A percentile compares a stretch with the other conserved stretches of the same genome.
phyloP scores from a whole-genome alignment of 2,329 filamentous ascomycete species.

The Trichoderma sp. region DNA sequence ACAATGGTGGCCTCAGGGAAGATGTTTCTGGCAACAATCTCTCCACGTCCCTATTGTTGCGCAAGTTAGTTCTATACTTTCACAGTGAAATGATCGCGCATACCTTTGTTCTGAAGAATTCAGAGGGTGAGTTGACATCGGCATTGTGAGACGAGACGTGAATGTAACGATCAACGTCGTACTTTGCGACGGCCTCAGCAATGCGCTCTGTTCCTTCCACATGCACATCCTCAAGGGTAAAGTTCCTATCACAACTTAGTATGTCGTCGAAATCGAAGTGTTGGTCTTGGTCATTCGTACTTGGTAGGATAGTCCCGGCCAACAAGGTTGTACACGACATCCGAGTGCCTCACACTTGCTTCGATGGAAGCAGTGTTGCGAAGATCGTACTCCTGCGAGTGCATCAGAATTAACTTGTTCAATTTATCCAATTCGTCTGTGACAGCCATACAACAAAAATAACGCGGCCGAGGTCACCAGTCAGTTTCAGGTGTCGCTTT shows the following conservation, averaged over 20 bases:
- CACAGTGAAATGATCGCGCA: no score
- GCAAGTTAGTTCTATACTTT: neutral
- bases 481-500: conserved; percentile 92
- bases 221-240: conserved; percentile 87
- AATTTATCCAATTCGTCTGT: neutral
- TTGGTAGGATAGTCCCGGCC: conserved; percentile 96
- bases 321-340: conserved; percentile 95
- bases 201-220: conserved; percentile 91
- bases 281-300: conserved; percentile 46
- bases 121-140: conserved; percentile 72
- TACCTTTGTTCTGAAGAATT: conserved; percentile 90
- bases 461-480: conserved; percentile 90
- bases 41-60: conserved; percentile 63
- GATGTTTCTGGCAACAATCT: conserved; percentile 79
- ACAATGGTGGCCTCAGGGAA: conserved; percentile 98
- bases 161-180: conserved; percentile 94
- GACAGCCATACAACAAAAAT: conserved; percentile 68
- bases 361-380: conserved; percentile 94
- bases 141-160: conserved; percentile 97
- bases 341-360: conserved; percentile 93
- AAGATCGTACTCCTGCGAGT: conserved; percentile 82
- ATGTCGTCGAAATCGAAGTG: neutral
- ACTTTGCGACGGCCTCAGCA: conserved; percentile 91
- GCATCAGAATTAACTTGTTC: conserved; percentile 19
- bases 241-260: conserved; percentile 67